Conservation (phyloP, 495 filamentous ascomycete genomes). For the Aspergillus diversus region DNA sequence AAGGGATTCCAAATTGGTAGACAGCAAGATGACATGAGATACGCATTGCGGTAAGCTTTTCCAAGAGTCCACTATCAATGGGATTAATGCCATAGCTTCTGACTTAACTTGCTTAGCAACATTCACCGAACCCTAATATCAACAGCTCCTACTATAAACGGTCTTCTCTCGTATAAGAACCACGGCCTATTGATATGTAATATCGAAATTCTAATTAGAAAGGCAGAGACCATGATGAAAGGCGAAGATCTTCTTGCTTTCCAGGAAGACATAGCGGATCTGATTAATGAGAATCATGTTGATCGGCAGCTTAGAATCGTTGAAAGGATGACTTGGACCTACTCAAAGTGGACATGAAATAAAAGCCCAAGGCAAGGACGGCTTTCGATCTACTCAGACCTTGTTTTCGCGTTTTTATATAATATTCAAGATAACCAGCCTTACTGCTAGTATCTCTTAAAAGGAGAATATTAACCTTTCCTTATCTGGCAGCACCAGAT, state of each 20-base stretch:
- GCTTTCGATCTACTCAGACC: background rate
- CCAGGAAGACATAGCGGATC: slow-evolving; percentile 78
- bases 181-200: slow-evolving; percentile 90
- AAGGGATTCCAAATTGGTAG: slow-evolving; percentile 63
- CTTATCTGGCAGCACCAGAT: too few species aligned
- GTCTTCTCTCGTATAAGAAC: slow-evolving; percentile 81
- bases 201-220: slow-evolving; percentile 72
- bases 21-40: slow-evolving; percentile 65
- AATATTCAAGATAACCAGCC: too few species aligned
- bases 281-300: slow-evolving; percentile 74
- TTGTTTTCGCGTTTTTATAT: too few species aligned
- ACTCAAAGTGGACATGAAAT: slow-evolving; percentile 69
- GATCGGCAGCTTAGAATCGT: slow-evolving; percentile 73
- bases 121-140: slow-evolving; percentile 80
- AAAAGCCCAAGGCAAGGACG: background rate
- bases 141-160: slow-evolving; percentile 63
- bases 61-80: too few species aligned
- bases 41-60: slow-evolving; percentile 65
- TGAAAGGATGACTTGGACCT: slow-evolving; percentile 84
- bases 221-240: slow-evolving; percentile 66
- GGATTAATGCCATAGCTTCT: background rate
- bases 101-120: slow-evolving; percentile 50
- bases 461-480: too few species aligned
- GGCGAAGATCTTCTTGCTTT: slow-evolving; percentile 77
- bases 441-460: too few species aligned